Evolutionary conservation across 2,329 filamentous ascomycete genomes (phyloP), one percentile per base, ranked within the genome.

Genomic region (Nemania bipapillata): DNA sequence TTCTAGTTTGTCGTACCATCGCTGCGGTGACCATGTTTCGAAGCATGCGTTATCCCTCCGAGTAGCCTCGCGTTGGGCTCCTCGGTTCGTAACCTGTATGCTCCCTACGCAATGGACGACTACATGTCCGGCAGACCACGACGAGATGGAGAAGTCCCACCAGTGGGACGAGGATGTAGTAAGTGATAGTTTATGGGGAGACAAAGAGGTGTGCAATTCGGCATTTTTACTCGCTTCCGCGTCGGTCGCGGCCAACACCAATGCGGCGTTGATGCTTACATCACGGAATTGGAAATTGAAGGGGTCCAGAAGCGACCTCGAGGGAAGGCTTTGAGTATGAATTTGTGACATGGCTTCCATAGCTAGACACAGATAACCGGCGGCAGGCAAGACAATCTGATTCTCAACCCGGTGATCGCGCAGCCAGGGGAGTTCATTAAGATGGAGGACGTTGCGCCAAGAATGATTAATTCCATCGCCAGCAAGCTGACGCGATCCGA

Each of bases 121-220:
- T 17, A 12, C 8, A n/a, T 26, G 4, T 4, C 26, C 28, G 59
- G 70, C 73, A 2, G 17, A 4, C 40, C 40, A 45, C 0, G 68
- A 74, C 4, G 73, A 70, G 0, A 75, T 70, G 4, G 55, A 40
- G n/a, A 75, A 75, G 35, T 75, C 72, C n/a, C 65, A 66, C 55
- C 60, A 70, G 4, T 65, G 56, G 8, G 22, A 15, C 0, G 73
- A 73, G 0, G 7, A 1, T 0, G 7, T 68, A 3, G 37, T 57
- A 1, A 45, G 24, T 2, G 73, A 73, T 3, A 74, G 11, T 30
- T 61, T 72, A 0, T 61, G 53, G 1, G n/a, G 11, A 1, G 69
- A 63, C 40, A 74, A 12, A 0, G 52, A 66, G 0, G 72, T 74
- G 32, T 74, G 71, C 11, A 74, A n/a, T 2, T 62, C 3, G 2